Evolutionary conservation across 495 filamentous ascomycete species (phyloP).

Genomic region (Lasiosphaeris hirsuta): DNA sequence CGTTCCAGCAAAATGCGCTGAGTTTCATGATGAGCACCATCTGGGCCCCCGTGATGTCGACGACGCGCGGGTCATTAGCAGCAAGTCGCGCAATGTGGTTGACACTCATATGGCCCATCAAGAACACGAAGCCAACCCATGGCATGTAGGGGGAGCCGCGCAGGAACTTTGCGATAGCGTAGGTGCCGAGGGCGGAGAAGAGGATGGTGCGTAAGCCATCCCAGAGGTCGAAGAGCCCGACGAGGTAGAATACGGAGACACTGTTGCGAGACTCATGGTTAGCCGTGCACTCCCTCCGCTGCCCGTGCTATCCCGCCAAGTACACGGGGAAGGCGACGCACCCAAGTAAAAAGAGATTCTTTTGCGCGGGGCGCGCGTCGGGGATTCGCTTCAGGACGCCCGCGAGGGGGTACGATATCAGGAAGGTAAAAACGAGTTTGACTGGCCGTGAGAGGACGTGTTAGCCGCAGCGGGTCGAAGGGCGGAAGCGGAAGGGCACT

Average conservation of each 20-base stretch:
- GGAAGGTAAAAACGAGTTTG: constrained; percentile 87
- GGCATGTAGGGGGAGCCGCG: constrained; percentile 90
- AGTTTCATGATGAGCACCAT: constrained; percentile 99
- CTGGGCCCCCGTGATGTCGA: constrained; percentile 94
- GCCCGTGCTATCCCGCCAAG: neutral
- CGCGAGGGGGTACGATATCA: constrained; percentile 90
- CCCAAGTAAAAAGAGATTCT: constrained; percentile 85
- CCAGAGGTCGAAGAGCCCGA: constrained; percentile 97
- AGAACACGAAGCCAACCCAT: constrained; percentile 90
- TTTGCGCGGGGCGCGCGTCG: constrained; percentile 76
- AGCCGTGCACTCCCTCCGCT: neutral
- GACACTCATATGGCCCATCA: constrained; percentile 93
- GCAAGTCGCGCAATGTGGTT: constrained; percentile 83
- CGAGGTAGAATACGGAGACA: constrained; percentile 79
- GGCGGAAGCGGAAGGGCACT: constrained; percentile 3
- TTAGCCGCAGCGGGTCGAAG: constrained; percentile 7
- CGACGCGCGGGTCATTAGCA: constrained; percentile 53
- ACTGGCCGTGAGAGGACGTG: constrained; percentile 52
- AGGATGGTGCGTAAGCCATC: constrained; percentile 74
- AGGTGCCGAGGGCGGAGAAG: constrained; percentile 73
- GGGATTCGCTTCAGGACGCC: constrained; percentile 87
- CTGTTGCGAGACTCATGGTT: constrained; percentile 29
- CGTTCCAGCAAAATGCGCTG: constrained; percentile 95
- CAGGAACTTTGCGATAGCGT: constrained; percentile 78
- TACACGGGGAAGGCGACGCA: constrained; percentile 28